Percentiles rank a stretch among this genome's conserved stretches.
Conservation (phyloP, 768 basidiomycete genomes). For the Rhodotorula sphaerocarpa region DNA sequence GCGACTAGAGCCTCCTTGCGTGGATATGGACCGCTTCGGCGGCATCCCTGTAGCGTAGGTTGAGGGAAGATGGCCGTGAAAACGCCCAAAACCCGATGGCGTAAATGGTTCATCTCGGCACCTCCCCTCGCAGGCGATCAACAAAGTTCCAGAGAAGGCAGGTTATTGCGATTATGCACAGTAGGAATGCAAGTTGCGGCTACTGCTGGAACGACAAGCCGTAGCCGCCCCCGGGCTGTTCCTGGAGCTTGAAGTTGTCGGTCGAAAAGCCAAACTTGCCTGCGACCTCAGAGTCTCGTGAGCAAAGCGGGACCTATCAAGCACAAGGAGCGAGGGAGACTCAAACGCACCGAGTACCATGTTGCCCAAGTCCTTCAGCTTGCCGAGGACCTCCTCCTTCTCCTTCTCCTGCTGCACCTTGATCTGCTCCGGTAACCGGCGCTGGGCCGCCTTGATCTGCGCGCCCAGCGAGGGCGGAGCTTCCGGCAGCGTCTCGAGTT, state of each 20-base stretch:
- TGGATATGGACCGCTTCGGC: constrained; percentile 11
- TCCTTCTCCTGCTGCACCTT: constrained; percentile 74
- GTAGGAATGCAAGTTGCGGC: neutral
- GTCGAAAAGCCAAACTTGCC: constrained; percentile 90
- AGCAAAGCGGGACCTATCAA: neutral
- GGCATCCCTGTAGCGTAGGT: neutral
- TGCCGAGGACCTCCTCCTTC: constrained; percentile 81
- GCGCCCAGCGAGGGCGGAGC: constrained; percentile 50
- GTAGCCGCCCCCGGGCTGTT: constrained; percentile 81
- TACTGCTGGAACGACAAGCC: constrained; percentile 71
- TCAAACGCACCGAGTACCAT: constrained; percentile 62
- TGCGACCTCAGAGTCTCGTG: constrained; percentile 40
- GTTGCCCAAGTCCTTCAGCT: constrained; percentile 87
- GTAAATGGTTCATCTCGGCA: no score
- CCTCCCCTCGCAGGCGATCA: no score
- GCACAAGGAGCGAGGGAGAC: neutral
- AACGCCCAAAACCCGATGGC: no score
- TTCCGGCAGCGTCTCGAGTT: constrained; percentile 59
- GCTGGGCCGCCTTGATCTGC: constrained; percentile 52
- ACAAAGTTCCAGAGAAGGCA: no score
- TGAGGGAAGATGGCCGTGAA: neutral
- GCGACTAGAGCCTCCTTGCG: neutral
- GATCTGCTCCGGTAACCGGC: constrained; percentile 57
- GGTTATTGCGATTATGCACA: no score
- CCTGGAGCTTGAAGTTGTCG: constrained; percentile 92